These are phyloP conservation scores for Nakaseomyces delphensis DNA, from an alignment of 1,139 yeast species.

Conservation along the genomic window DNA sequence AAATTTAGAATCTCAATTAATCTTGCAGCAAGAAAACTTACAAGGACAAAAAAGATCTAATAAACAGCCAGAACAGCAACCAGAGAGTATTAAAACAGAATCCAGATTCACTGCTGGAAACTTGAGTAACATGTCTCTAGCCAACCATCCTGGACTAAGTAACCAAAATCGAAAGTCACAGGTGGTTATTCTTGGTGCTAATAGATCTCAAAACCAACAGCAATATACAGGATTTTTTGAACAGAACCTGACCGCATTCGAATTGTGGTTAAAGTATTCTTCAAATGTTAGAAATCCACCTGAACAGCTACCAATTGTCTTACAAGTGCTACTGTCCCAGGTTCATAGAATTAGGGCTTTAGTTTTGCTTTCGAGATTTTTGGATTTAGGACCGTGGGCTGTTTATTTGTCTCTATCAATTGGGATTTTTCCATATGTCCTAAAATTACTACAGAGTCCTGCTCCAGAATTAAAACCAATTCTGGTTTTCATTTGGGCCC, in stretches of 20 bases:
- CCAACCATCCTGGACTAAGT: slow-evolving; percentile 23
- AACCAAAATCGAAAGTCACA: slow-evolving; percentile 12
- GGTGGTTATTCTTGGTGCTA: slow-evolving; percentile 14
- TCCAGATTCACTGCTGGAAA: slow-evolving; percentile 29
- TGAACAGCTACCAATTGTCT: slow-evolving; percentile 86
- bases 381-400: slow-evolving; percentile 97
- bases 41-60: slow-evolving; percentile 18
- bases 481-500: slow-evolving; percentile 91
- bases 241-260: slow-evolving; percentile 93
- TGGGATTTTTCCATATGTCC: slow-evolving; percentile 92
- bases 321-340: slow-evolving; percentile 87
- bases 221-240: slow-evolving; percentile 92
- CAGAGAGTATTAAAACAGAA: slow-evolving; percentile 22
- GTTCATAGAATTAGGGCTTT: slow-evolving; percentile 88
- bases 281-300: slow-evolving; percentile 82
- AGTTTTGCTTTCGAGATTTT: slow-evolving; percentile 69
- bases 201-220: slow-evolving; percentile 36
- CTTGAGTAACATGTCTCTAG: slow-evolving; percentile 31
- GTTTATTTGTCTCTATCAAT: slow-evolving; percentile 86
- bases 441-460: slow-evolving; percentile 84
- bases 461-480: slow-evolving; percentile 95
- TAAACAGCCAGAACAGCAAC: slow-evolving; percentile 14
- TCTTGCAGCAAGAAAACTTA: slow-evolving; percentile 21
- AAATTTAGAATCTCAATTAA: slow-evolving; percentile 21
- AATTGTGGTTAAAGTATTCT: slow-evolving; percentile 89